Conservation (phyloP, 2,329 filamentous ascomycete genomes). For the Neofusicoccum laricinum region DNA sequence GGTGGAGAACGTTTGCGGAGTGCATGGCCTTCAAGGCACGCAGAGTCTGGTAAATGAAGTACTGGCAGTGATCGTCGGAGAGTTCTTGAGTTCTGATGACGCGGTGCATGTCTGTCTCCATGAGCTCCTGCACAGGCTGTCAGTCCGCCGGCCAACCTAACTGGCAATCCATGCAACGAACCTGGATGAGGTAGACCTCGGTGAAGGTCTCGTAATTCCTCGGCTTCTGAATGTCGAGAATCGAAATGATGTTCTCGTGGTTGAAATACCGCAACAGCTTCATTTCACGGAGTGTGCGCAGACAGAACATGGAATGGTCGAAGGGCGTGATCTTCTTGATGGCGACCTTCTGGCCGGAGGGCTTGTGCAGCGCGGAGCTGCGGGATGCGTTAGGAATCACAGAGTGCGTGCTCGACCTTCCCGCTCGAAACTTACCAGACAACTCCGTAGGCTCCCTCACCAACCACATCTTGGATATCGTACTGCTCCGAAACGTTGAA, state of each 20-base stretch:
- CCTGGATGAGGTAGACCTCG: conserved; percentile 98
- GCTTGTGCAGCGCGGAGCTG: conserved; percentile 96
- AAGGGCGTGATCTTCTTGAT: conserved; percentile 99
- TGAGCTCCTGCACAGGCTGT: conserved; percentile 69
- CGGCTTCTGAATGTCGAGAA: conserved; percentile 97
- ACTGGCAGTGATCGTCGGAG: conserved; percentile 98
- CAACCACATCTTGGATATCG: conserved; percentile 98
- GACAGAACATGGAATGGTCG: conserved; percentile 98
- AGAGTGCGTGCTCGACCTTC: neutral
- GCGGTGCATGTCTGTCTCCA: conserved; percentile 99
- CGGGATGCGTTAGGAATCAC: conserved; percentile 23
- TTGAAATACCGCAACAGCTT: conserved; percentile 99
- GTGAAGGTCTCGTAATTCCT: conserved; percentile 94
- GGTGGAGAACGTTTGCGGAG: conserved; percentile 95
- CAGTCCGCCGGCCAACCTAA: conserved; percentile 13
- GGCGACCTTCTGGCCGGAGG: conserved; percentile 94
- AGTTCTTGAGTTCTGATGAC: conserved; percentile 98
- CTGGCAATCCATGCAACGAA: conserved; percentile 35
- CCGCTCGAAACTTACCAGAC: conserved; percentile 72
- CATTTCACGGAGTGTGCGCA: conserved; percentile 97
- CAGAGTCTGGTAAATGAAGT: conserved; percentile 99
- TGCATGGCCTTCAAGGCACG: conserved; percentile 99
- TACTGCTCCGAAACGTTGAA: conserved; percentile 99
- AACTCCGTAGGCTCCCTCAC: conserved; percentile 96
- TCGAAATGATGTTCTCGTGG: conserved; percentile 99